Conservation (phyloP, 2,329 filamentous ascomycete species). For the Fusarium sp. region DNA sequence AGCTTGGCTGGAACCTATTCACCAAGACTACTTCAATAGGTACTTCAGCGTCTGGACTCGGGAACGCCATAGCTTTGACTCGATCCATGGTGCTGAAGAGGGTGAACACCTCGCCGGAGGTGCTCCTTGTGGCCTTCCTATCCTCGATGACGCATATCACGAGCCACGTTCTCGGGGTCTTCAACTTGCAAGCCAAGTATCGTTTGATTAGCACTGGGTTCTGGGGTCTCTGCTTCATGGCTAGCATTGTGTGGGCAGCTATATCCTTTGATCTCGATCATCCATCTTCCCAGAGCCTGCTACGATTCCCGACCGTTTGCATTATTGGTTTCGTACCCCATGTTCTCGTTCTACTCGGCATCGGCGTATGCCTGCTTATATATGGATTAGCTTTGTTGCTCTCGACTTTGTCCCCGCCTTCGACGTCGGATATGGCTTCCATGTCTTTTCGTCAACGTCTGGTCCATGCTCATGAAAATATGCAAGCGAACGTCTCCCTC, state of each 20-base stretch:
- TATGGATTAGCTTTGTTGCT: slow-evolving; percentile 81
- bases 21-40: slow-evolving; percentile 57
- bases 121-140: slow-evolving; percentile 87
- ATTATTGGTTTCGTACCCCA: slow-evolving; percentile 96
- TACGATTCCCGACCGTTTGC: slow-evolving; percentile 92
- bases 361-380: slow-evolving; percentile 78
- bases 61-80: slow-evolving; percentile 61
- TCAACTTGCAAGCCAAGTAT: slow-evolving; percentile 81
- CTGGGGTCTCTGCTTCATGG: slow-evolving; percentile 93
- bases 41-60: slow-evolving; percentile 35
- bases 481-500: slow-evolving; percentile 91
- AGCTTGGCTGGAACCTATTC: slow-evolving; percentile 78
- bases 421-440: slow-evolving; percentile 41
- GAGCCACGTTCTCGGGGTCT: slow-evolving; percentile 83
- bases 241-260: slow-evolving; percentile 82
- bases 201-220: slow-evolving; percentile 88
- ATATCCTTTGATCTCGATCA: slow-evolving; percentile 71
- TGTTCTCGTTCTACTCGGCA: slow-evolving; percentile 85
- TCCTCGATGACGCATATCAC: slow-evolving; percentile 89
- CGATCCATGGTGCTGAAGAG: slow-evolving; percentile 77
- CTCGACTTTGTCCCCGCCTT: slow-evolving; percentile 65
- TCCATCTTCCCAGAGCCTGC: slow-evolving; percentile 70
- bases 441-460: slow-evolving; percentile 70
- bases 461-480: slow-evolving; percentile 80
- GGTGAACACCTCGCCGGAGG: slow-evolving; percentile 89